Evolutionary conservation across 768 basidiomycete species (phyloP), one percentile per base, ranked within the genome.

Genomic region (Galerina marginata): DNA sequence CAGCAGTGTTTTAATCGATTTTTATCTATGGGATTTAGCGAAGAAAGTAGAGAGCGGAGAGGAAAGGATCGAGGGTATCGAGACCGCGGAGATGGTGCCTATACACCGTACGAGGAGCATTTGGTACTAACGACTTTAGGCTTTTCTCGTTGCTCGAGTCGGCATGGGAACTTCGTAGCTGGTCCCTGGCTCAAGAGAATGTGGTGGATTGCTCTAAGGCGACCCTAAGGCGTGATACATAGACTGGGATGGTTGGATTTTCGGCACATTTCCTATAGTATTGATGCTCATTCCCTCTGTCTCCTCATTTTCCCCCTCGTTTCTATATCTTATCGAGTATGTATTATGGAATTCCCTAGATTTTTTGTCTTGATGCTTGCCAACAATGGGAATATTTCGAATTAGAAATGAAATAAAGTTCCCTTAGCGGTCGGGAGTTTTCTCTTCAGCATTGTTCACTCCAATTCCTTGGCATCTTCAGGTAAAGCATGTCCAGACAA

Each of bases 11-110:
- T 67, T 96, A 61, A 90, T 94, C 52, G 95, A 97, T 69, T 94
- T 97, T 69, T 96, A 91, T 75, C 74, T 95, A 10, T 96, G 93
- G 93, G 93, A 95, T 71, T 70, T 94, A 59, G 91, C 90, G 33
- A 93, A 93, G 74, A 82, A 81, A 63, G 75, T 93, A 4, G 92
- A 94, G 72, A 74, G 59, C 15, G 88, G 87, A 2, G 74, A 83
- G 44, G 87, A 87, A 48, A 77, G 69, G 62, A 77, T 92, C 4
- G 82, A 87, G 36, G 89, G 85, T 0, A 78, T 91, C 11, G 73
- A 83, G 59, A 85, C 82, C 9, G 76, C 73, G 14, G 77, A 82
- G 57, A 78, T 91, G 61, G 76, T 87, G 6, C 92, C 93, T 15
- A 83, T 86, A 33, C 93, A 95, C 69, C 83, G 89, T 53, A 94